Percentiles rank a stretch among this genome's conserved stretches.
phyloP scores from a whole-genome alignment of 108 stramenopile genomes.

The Skeletonema tropicum region DNA sequence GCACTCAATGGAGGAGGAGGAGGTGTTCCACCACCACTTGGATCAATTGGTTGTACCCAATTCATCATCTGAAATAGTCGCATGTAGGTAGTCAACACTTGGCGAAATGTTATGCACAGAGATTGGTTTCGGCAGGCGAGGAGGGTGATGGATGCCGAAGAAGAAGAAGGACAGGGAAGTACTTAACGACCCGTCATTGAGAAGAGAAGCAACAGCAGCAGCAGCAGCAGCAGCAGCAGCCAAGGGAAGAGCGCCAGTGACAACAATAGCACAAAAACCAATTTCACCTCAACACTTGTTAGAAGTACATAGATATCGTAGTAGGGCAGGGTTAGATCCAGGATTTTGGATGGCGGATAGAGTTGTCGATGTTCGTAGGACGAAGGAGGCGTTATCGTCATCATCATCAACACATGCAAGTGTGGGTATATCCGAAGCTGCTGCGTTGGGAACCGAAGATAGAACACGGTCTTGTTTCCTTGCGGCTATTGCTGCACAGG shows the following conservation, averaged over 20 bases:
- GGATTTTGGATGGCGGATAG: conserved; percentile 70
- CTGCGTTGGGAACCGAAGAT: conserved; percentile 39
- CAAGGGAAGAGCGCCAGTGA: neutral
- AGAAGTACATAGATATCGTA: conserved; percentile 58
- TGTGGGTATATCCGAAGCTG: conserved; percentile 45
- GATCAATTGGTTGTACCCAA: conserved; percentile 72
- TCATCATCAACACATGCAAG: neutral
- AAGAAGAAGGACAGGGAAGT: conserved; percentile 14
- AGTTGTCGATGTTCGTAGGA: conserved; percentile 9
- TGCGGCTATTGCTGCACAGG: conserved; percentile 65
- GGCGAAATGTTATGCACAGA: conserved; percentile 83
- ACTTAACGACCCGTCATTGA: neutral
- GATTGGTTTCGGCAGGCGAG: conserved; percentile 74
- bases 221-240: conserved; percentile 3
- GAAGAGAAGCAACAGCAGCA: no score
- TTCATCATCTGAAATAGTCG: conserved; percentile 65
- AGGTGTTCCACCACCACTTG: conserved; percentile 25
- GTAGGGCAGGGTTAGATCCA: conserved; percentile 72
- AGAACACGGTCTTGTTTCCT: conserved; percentile 24
- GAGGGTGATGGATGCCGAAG: conserved; percentile 46
- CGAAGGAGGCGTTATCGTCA: neutral
- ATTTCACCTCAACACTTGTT: conserved; percentile 63
- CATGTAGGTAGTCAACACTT: conserved; percentile 75
- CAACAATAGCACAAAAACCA: conserved; percentile 21
- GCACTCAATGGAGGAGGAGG: neutral